These are phyloP conservation scores for Triglochin maritima DNA, from an alignment of 106 monocot species.

Conservation along the genomic window DNA sequence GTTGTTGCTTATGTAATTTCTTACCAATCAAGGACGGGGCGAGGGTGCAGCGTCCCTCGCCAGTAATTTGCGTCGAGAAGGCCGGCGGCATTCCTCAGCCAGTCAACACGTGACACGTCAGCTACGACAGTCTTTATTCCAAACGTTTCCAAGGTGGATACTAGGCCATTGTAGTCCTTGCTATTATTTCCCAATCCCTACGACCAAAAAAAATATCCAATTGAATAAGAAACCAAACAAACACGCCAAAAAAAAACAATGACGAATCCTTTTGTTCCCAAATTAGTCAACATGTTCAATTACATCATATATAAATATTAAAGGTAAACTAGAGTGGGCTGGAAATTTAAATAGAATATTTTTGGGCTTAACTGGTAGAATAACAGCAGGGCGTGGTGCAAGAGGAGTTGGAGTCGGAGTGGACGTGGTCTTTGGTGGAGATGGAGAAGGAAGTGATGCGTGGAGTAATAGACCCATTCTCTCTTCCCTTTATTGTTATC, in stretches of 20 bases:
- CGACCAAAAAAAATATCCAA: neutral
- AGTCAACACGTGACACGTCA: slow-evolving; percentile 66
- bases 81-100: slow-evolving; percentile 84
- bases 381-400: slow-evolving; percentile 47
- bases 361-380: slow-evolving; percentile 45
- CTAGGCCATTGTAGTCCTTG: slow-evolving; percentile 48
- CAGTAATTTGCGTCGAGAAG: slow-evolving; percentile 67
- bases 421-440: neutral
- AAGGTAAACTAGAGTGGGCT: too few relatives aligned
- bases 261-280: neutral
- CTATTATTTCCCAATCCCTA: slow-evolving; percentile 91
- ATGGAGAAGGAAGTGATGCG: neutral
- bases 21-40: slow-evolving; percentile 78
- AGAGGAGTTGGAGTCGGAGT: neutral
- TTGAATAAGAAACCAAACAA: neutral
- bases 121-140: slow-evolving; percentile 48
- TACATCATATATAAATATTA: too few relatives aligned
- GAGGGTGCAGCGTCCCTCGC: slow-evolving; percentile 66
- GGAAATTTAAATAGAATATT: too few relatives aligned
- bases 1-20: too few relatives aligned
- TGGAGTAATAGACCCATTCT: neutral
- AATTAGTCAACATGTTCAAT: neutral
- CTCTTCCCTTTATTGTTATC: too few relatives aligned
- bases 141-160: slow-evolving; percentile 23
- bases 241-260: neutral